Conservation (phyloP, 2,329 filamentous ascomycete genomes). For the Rugonectria rugulosa region DNA sequence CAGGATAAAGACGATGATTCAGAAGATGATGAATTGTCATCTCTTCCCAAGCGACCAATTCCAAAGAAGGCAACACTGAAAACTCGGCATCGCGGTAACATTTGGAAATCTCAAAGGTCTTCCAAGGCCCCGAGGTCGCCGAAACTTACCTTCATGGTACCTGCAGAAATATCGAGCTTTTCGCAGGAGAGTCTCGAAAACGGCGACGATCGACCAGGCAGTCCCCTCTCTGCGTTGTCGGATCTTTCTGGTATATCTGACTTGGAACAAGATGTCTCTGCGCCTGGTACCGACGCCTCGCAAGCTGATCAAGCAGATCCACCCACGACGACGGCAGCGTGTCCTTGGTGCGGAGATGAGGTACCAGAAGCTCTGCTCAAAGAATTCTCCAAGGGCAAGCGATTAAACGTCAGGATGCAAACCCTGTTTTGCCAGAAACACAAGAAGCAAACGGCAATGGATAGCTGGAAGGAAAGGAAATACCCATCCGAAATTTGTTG, state of each 20-base stretch:
- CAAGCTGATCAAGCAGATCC: conserved; percentile 11
- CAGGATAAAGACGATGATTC: conserved; percentile 14
- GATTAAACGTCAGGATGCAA: conserved; percentile 66
- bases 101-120: not conserved
- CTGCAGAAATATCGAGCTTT: conserved; percentile 18
- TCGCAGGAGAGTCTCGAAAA: conserved; percentile 12
- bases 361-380: conserved; percentile 65
- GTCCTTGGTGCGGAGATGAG: conserved; percentile 71
- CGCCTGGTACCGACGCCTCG: conserved; percentile 10
- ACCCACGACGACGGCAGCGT: conserved; percentile 48
- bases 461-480: conserved; percentile 56
- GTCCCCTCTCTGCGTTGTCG: conserved; percentile 2
- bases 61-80: not conserved
- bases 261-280: conserved; percentile 21
- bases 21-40: not conserved
- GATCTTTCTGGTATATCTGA: conserved; percentile 26
- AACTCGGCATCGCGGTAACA: not conserved
- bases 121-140: not conserved
- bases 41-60: not conserved
- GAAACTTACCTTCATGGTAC: conserved; percentile 20
- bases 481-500: conserved; percentile 77
- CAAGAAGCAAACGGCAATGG: conserved; percentile 60
- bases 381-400: conserved; percentile 55
- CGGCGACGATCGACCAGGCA: not conserved
- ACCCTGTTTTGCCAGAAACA: conserved; percentile 70